These are phyloP conservation scores for Cryptococcus wingfieldii DNA, from an alignment of 1,284 basidiomycete species.

Conservation along the genomic window DNA sequence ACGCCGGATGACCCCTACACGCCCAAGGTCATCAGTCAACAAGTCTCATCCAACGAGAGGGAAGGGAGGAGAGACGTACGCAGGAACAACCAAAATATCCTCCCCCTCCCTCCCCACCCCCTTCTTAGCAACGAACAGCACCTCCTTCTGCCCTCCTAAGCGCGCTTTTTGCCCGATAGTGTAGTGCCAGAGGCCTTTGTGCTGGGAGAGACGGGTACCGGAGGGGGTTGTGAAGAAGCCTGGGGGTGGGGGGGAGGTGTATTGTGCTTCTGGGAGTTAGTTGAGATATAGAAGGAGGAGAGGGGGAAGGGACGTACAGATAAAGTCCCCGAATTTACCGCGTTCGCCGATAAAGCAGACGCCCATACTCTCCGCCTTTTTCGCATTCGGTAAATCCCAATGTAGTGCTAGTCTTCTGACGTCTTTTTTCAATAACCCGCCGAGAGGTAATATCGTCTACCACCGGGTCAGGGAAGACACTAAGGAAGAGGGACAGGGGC, in stretches of 20 bases:
- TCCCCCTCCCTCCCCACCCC: slow-evolving; percentile 55
- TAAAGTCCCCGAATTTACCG: slow-evolving; percentile 66
- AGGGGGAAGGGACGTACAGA: slow-evolving; percentile 56
- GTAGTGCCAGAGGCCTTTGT: slow-evolving; percentile 78
- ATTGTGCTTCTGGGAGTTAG: slow-evolving; percentile 58
- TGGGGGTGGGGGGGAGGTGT: slow-evolving; percentile 62
- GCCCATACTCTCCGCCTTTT: slow-evolving; percentile 85
- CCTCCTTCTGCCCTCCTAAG: slow-evolving; percentile 60
- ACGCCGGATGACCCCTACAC: slow-evolving; percentile 60
- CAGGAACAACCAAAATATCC: slow-evolving; percentile 69
- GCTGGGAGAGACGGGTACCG: slow-evolving; percentile 59
- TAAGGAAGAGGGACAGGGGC: background rate
- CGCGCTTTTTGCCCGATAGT: slow-evolving; percentile 79
- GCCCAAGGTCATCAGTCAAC: background rate
- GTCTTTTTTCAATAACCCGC: slow-evolving; percentile 60
- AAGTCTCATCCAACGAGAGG: background rate
- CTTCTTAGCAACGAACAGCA: slow-evolving; percentile 75
- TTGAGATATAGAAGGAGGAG: background rate
- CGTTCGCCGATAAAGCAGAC: slow-evolving; percentile 93
- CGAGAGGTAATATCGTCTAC: slow-evolving; percentile 75
- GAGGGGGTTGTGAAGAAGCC: slow-evolving; percentile 60
- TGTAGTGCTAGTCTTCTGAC: slow-evolving; percentile 73
- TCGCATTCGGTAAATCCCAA: slow-evolving; percentile 68
- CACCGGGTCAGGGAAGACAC: slow-evolving; percentile 9
- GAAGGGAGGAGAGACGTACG: slow-evolving; percentile 55